Evolutionary conservation across 2,329 filamentous ascomycete species (phyloP).

Genomic region (Fusarium secorum): DNA sequence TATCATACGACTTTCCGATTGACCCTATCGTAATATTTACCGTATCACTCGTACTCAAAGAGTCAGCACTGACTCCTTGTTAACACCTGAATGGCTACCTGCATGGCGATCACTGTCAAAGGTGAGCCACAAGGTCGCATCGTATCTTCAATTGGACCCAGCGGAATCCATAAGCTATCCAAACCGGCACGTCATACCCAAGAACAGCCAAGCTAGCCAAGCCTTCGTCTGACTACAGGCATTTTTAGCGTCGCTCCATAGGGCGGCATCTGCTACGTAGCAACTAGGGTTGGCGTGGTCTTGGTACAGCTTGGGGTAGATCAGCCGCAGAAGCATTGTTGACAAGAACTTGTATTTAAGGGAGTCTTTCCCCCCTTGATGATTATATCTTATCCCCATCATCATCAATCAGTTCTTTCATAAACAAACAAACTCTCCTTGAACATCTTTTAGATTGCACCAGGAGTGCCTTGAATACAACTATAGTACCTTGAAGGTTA

Average conservation of each 20-base stretch:
- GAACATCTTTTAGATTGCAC: slow-evolving; percentile 34
- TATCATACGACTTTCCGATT: neutral
- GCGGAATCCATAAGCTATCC: slow-evolving; percentile 18
- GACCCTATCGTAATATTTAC: neutral
- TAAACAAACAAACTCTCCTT: slow-evolving; percentile 32
- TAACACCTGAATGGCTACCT: slow-evolving; percentile 5
- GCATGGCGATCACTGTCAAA: slow-evolving; percentile 12
- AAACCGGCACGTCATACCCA: slow-evolving; percentile 34
- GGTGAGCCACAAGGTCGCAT: slow-evolving; percentile 21
- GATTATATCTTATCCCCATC: neutral
- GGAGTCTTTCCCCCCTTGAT: slow-evolving; percentile 12
- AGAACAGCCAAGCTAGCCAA: slow-evolving; percentile 20
- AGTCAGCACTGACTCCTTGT: slow-evolving; percentile 1
- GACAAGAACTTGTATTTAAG: slow-evolving; percentile 29
- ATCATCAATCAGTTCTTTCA: slow-evolving; percentile 12
- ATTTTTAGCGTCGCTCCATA: slow-evolving; percentile 29
- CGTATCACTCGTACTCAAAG: neutral
- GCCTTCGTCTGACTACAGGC: slow-evolving; percentile 30
- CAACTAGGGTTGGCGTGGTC: slow-evolving; percentile 15
- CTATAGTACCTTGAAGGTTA: slow-evolving; percentile 21
- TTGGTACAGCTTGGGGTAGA: slow-evolving; percentile 14
- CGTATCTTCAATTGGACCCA: slow-evolving; percentile 2
- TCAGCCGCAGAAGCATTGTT: neutral
- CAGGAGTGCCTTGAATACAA: slow-evolving; percentile 32
- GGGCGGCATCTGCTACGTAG: slow-evolving; percentile 25